Evolutionary conservation across 805 yeast genomes (phyloP).

Genomic region (Wickerhamomyces silvicola): DNA sequence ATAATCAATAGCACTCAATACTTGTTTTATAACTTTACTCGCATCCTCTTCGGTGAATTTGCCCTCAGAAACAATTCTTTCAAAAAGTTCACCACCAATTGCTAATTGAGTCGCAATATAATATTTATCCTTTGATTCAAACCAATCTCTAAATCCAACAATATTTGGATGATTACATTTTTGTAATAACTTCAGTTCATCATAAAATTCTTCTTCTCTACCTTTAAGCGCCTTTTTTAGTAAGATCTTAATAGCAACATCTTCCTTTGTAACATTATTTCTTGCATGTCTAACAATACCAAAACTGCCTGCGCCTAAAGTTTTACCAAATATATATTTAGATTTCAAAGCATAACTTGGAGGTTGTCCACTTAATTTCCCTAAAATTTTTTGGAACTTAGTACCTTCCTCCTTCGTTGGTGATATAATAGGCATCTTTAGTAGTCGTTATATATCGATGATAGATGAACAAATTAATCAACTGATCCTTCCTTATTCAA

Average conservation of each 20-base stretch:
- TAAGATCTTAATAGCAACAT: conserved; percentile 87
- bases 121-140: conserved; percentile 86
- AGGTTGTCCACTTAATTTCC: conserved; percentile 71
- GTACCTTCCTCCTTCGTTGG: too few relatives aligned
- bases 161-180: conserved; percentile 76
- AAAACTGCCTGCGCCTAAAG: conserved; percentile 92
- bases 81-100: conserved; percentile 93
- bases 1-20: conserved; percentile 72
- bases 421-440: too few relatives aligned
- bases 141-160: conserved; percentile 88
- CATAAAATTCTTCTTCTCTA: conserved; percentile 67
- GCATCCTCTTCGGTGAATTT: conserved; percentile 89
- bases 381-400: too few relatives aligned
- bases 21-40: conserved; percentile 62
- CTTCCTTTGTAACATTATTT: conserved; percentile 43
- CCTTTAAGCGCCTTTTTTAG: conserved; percentile 80
- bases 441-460: too few relatives aligned
- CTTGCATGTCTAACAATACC: conserved; percentile 86
- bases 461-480: too few relatives aligned
- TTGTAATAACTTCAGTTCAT: conserved; percentile 68
- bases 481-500: too few relatives aligned
- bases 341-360: conserved; percentile 58
- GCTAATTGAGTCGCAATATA: conserved; percentile 93
- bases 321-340: conserved; percentile 69
- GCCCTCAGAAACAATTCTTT: conserved; percentile 74